Base-by-base conservation (phyloP, 2,329 filamentous ascomycete genomes). In the Penicillium sclerotigenum region DNA sequence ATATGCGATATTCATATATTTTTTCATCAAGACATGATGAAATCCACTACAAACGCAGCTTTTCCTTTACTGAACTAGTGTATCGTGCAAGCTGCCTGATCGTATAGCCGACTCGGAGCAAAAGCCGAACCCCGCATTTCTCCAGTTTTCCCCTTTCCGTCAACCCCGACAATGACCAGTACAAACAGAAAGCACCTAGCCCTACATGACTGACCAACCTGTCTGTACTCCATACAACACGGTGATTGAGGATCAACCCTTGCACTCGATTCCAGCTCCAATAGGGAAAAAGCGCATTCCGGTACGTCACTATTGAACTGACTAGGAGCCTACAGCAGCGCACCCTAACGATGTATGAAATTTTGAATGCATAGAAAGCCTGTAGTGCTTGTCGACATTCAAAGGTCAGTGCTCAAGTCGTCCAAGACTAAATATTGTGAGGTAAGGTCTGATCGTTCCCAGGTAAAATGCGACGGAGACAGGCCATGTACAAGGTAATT, bases 381-480 rank as follows among this genome's bases (percentile, higher is more conserved):
- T 75, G 73, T 56, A 68, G 67, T 56, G 60, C 71, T 37, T 75
- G 73, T 58, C 67, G 73, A n/a, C 64, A 66, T 31, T 74, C 72
- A 1, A 75, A 75, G 61, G 72, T 69, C 49, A 20, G 54, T 52
- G 26, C 48, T 20, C 18, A 10, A 22, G 4, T 18, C 33, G 13
- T 16, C 7, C 3, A 9, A 24, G 3, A 1, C 22, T 16, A n/a
- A 31, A 34, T 22, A 4, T 46, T n/a, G 45, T 16, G 4, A 29
- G 11, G 31, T n/a, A n/a, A n/a, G n/a, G n/a, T n/a, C 33, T 52
- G 41, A 52, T 38, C n/a, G 5, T 20, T 5, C 24, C 7, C 18
- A 73, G 70, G 66, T 75, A 6, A 68, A 65, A 66, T 75, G 73
- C 47, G 72, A 74, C 54, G 72, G 70, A 7, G 66, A 73, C 43